Evolutionary conservation across 371 early-diverging fungal genomes (phyloP).

Genomic region (Sporodiniella umbellata): DNA sequence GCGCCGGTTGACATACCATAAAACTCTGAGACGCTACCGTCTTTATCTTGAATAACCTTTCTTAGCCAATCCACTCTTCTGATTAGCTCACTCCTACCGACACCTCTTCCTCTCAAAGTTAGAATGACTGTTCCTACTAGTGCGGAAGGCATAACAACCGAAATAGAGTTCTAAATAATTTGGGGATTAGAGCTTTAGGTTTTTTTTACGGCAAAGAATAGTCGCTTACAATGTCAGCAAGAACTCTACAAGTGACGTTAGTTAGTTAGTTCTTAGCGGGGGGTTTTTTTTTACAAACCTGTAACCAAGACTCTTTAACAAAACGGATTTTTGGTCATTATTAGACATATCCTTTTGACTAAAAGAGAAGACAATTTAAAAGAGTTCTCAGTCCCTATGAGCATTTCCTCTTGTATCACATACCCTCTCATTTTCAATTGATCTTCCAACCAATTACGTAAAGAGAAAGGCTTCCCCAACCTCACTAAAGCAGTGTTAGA

Average conservation of each 20-base stretch:
- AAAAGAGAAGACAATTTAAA: not conserved
- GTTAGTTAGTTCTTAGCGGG: no score
- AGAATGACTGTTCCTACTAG: constrained; percentile 79
- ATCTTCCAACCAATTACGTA: constrained; percentile 64
- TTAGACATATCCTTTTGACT: constrained; percentile 33
- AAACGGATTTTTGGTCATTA: constrained; percentile 29
- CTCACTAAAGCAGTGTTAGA: constrained; percentile 51
- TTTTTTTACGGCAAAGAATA: not conserved
- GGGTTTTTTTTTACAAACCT: no score
- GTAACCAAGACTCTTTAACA: constrained; percentile 57
- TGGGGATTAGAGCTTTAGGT: not conserved
- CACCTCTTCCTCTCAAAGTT: constrained; percentile 83
- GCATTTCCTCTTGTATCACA: not conserved
- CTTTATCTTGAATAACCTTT: constrained; percentile 63
- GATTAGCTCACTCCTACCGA: constrained; percentile 79
- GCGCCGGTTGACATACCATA: constrained; percentile 65
- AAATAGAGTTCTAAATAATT: constrained; percentile 47
- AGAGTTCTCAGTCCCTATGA: not conserved
- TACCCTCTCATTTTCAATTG: constrained; percentile 54
- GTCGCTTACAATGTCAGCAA: constrained; percentile 66
- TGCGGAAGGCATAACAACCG: constrained; percentile 87
- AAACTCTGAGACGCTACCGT: constrained; percentile 84
- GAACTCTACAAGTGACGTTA: constrained; percentile 37
- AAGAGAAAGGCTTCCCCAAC: constrained; percentile 75
- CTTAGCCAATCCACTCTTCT: constrained; percentile 82